phyloP scores from a whole-genome alignment of 306 rosid genomes.

The Fragaria ananassa region DNA sequence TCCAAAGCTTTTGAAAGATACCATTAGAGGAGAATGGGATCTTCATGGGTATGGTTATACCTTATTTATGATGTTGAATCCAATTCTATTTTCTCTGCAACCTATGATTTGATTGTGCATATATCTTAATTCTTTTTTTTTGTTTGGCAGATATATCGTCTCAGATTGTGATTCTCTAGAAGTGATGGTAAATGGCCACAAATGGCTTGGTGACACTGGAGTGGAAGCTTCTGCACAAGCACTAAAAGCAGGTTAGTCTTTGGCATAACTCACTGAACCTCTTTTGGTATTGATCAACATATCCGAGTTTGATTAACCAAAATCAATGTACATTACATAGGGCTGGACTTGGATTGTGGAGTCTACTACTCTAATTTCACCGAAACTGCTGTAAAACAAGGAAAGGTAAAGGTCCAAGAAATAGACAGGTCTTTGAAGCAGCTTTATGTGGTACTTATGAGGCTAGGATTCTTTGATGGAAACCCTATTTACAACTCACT shows the following conservation, averaged over 20 bases:
- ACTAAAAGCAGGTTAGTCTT: constrained; percentile 20
- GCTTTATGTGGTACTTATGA: constrained; percentile 21
- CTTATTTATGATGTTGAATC: not conserved
- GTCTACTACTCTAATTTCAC: not conserved
- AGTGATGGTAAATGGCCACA: constrained; percentile 17
- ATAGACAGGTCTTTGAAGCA: constrained; percentile 14
- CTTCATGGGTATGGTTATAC: constrained; percentile 20
- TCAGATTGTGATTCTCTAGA: constrained; percentile 30
- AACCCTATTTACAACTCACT: not conserved
- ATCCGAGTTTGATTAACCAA: not conserved
- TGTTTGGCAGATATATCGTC: constrained; percentile 22
- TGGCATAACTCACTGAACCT: not conserved
- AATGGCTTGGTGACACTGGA: constrained; percentile 3
- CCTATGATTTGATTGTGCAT: not conserved
- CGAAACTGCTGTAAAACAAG: constrained; percentile 7
- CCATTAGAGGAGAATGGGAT: constrained; percentile 20
- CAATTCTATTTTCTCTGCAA: not conserved
- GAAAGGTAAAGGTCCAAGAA: constrained; percentile 15
- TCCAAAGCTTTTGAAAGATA: constrained; percentile 19
- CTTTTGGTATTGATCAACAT: not conserved
- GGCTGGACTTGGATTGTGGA: constrained; percentile 30
- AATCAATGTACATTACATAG: not conserved
- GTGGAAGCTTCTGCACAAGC: constrained; percentile 27
- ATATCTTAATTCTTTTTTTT: not conserved
- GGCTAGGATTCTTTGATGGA: constrained; percentile 29